Evolutionary conservation across 331 rosid species (phyloP).

Genomic region (Quercus lobata): DNA sequence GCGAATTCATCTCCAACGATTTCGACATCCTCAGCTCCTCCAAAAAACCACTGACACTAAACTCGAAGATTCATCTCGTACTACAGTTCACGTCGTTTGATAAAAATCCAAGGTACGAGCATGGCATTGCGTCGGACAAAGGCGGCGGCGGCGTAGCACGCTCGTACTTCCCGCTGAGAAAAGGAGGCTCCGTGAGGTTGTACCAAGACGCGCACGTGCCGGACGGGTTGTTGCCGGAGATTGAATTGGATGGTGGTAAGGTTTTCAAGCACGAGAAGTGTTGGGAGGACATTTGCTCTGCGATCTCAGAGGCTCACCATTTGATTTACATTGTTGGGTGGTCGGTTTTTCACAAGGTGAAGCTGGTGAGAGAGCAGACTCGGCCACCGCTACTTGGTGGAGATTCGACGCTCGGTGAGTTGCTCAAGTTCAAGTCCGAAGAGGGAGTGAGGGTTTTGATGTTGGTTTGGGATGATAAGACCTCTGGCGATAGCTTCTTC

Average conservation of each 20-base stretch:
- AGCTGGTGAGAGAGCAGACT: conserved; percentile 67
- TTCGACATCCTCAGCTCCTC: conserved; percentile 30
- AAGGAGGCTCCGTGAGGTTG: conserved; percentile 61
- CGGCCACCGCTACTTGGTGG: conserved; percentile 68
- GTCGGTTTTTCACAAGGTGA: conserved; percentile 78
- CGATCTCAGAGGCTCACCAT: conserved; percentile 89
- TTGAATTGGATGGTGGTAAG: conserved; percentile 52
- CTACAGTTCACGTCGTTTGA: conserved; percentile 52
- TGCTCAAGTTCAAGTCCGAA: conserved; percentile 86
- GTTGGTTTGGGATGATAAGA: conserved; percentile 93
- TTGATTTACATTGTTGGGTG: conserved; percentile 79
- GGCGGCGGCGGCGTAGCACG: conserved; percentile 66
- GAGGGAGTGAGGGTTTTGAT: conserved; percentile 87
- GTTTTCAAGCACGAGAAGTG: conserved; percentile 48
- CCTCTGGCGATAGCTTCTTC: conserved; percentile 64
- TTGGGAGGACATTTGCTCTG: conserved; percentile 94
- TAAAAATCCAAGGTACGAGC: conserved; percentile 32
- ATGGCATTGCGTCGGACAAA: conserved; percentile 75
- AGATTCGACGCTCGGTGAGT: conserved; percentile 68
- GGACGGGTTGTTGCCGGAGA: conserved; percentile 35
- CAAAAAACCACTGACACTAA: conserved; percentile 54
- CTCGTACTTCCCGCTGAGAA: conserved; percentile 83
- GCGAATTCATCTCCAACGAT: conserved; percentile 48
- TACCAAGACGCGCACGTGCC: conserved; percentile 90
- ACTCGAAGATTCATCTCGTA: conserved; percentile 41